Percentiles rank a stretch among this genome's conserved stretches.
Conservation (phyloP, 768 basidiomycete species). For the Clavaria fumosa region DNA sequence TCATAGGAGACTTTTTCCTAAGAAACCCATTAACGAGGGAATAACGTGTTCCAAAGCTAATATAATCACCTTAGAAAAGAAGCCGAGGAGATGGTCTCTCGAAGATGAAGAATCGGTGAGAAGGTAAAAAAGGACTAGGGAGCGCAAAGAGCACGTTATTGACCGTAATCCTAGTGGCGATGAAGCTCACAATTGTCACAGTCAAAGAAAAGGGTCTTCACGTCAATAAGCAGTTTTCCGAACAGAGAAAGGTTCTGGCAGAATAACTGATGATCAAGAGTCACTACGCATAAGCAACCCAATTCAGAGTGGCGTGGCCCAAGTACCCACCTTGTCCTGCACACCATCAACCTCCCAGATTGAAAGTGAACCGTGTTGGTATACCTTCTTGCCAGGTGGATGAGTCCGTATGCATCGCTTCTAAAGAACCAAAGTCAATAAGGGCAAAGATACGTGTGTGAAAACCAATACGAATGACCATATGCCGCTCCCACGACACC, state of each 20-base stretch:
- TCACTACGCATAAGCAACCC: not conserved
- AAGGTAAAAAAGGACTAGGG: slow-evolving; percentile 77
- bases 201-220: slow-evolving; percentile 90
- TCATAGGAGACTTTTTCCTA: slow-evolving; percentile 95
- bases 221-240: slow-evolving; percentile 97
- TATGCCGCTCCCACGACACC: slow-evolving; percentile 48
- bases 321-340: slow-evolving; percentile 49
- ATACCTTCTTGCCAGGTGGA: slow-evolving; percentile 85
- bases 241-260: slow-evolving; percentile 94
- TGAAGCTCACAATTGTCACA: slow-evolving; percentile 58
- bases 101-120: slow-evolving; percentile 71
- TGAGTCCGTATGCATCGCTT: slow-evolving; percentile 48
- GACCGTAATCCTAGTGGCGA: no score
- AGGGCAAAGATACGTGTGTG: slow-evolving; percentile 1
- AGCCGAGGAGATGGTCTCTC: slow-evolving; percentile 66
- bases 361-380: slow-evolving; percentile 72
- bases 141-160: no score
- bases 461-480: slow-evolving; percentile 31
- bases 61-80: slow-evolving; percentile 42
- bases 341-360: slow-evolving; percentile 97
- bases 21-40: not conserved
- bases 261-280: slow-evolving; percentile 47
- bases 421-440: slow-evolving; percentile 21
- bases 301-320: not conserved
- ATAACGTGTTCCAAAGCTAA: not conserved